These are phyloP conservation scores for Eucalyptus fibrosa DNA, from an alignment of 345 rosid genomes.

Conservation along the genomic window DNA sequence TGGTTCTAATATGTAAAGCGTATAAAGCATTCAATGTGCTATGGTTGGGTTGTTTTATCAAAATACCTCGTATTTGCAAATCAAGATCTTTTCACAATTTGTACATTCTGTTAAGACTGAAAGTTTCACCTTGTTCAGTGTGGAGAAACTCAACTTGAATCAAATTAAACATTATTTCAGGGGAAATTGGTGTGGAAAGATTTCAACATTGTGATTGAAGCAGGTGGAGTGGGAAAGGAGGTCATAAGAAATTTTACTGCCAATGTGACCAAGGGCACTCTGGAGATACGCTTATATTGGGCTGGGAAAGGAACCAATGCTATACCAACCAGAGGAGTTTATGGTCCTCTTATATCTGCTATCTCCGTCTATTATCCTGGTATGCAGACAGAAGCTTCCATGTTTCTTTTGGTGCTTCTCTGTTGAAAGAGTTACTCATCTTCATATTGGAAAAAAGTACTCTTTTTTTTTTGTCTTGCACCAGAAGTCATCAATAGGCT, in stretches of 20 bases:
- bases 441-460: neutral
- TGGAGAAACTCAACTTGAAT: neutral
- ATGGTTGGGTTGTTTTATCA: neutral
- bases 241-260: slow-evolving; percentile 7
- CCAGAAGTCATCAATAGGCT: neutral
- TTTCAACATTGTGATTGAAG: slow-evolving; percentile 41
- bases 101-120: neutral
- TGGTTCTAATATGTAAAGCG: neutral
- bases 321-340: slow-evolving; percentile 29
- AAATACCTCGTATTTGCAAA: rapidly evolving
- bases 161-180: slow-evolving; percentile 3
- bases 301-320: slow-evolving; percentile 50
- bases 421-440: rapidly evolving
- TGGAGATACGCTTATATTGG: slow-evolving; percentile 53
- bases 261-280: slow-evolving; percentile 6
- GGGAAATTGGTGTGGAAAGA: slow-evolving; percentile 29
- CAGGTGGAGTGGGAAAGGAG: slow-evolving; percentile 27
- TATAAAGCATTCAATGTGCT: neutral
- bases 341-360: slow-evolving; percentile 67
- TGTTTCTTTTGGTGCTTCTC: neutral
- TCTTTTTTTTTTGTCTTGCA: neutral
- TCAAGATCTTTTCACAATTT: neutral
- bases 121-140: neutral
- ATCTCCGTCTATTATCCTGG: neutral
- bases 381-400: neutral